Percentiles rank a stretch among this genome's conserved stretches.
phyloP scores from a whole-genome alignment of 345 rosid species.

The Gossypium herbaceum region DNA sequence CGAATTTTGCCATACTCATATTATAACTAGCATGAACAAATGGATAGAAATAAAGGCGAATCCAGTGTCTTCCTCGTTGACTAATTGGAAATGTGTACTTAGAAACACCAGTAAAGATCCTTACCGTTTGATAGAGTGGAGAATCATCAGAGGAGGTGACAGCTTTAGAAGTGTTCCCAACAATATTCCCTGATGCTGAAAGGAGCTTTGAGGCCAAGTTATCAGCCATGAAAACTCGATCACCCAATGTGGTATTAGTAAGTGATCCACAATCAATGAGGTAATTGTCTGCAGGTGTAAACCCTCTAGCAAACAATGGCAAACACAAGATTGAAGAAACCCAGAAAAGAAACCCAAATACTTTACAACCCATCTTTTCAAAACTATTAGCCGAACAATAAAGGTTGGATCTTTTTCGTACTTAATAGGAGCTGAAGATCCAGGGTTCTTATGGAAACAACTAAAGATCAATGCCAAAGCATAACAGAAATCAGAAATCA shows the following conservation, averaged over 20 bases:
- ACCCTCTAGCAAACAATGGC: slow-evolving; percentile 46
- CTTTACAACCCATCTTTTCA: slow-evolving; percentile 37
- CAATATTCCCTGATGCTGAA: slow-evolving; percentile 37
- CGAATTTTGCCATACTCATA: slow-evolving; percentile 59
- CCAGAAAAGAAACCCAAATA: slow-evolving; percentile 33
- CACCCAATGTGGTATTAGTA: slow-evolving; percentile 43
- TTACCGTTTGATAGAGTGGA: slow-evolving; percentile 66
- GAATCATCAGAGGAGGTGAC: slow-evolving; percentile 37
- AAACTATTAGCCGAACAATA: not conserved
- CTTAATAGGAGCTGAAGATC: slow-evolving; percentile 9
- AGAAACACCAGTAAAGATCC: slow-evolving; percentile 55
- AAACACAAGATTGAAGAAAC: slow-evolving; percentile 37
- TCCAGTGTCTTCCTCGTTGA: slow-evolving; percentile 69
- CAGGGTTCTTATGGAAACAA: slow-evolving; percentile 6
- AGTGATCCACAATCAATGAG: slow-evolving; percentile 80
- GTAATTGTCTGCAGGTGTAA: slow-evolving; percentile 59
- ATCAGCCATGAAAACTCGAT: slow-evolving; percentile 65
- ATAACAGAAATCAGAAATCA: slow-evolving; percentile 13
- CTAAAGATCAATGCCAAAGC: not conserved
- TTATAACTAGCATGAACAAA: slow-evolving; percentile 44
- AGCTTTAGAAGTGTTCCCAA: slow-evolving; percentile 38
- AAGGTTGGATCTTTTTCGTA: not conserved
- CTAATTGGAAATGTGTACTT: slow-evolving; percentile 58
- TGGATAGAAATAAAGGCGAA: slow-evolving; percentile 79
- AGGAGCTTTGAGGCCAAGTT: slow-evolving; percentile 45